These are phyloP conservation scores for Didymella glomerata DNA, from an alignment of 2,329 filamentous ascomycete species.

Conservation along the genomic window DNA sequence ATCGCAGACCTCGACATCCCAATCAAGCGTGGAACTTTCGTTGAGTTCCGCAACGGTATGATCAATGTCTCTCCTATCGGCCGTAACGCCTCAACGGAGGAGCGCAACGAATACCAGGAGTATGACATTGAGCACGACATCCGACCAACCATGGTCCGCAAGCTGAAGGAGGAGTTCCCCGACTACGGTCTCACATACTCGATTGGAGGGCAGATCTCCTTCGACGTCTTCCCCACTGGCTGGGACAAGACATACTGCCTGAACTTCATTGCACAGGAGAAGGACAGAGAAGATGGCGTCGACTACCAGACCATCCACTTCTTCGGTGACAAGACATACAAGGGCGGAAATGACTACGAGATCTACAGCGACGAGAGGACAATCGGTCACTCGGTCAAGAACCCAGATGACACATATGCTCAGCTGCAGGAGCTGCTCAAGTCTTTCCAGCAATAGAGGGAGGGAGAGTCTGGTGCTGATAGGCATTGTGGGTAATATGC, in stretches of 20 bases:
- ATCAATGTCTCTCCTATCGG: slow-evolving; percentile 85
- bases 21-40: slow-evolving; percentile 82
- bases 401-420: slow-evolving; percentile 81
- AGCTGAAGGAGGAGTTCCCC: slow-evolving; percentile 80
- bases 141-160: slow-evolving; percentile 76
- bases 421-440: slow-evolving; percentile 81
- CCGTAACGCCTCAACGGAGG: slow-evolving; percentile 81
- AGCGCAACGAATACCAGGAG: slow-evolving; percentile 82
- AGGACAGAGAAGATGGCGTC: slow-evolving; percentile 69
- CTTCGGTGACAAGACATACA: slow-evolving; percentile 94
- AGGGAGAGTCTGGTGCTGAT: background rate
- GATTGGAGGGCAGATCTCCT: slow-evolving; percentile 97
- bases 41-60: slow-evolving; percentile 93
- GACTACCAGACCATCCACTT: slow-evolving; percentile 92
- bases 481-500: background rate
- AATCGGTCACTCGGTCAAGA: slow-evolving; percentile 82
- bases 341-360: slow-evolving; percentile 95
- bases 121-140: slow-evolving; percentile 83
- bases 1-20: slow-evolving; percentile 85
- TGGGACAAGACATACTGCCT: slow-evolving; percentile 99
- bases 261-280: slow-evolving; percentile 83
- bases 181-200: slow-evolving; percentile 90
- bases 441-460: slow-evolving; percentile 31
- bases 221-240: slow-evolving; percentile 94
- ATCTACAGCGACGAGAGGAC: slow-evolving; percentile 86